phyloP scores from a whole-genome alignment of 2,329 filamentous ascomycete genomes.

The Fusarium longipes region DNA sequence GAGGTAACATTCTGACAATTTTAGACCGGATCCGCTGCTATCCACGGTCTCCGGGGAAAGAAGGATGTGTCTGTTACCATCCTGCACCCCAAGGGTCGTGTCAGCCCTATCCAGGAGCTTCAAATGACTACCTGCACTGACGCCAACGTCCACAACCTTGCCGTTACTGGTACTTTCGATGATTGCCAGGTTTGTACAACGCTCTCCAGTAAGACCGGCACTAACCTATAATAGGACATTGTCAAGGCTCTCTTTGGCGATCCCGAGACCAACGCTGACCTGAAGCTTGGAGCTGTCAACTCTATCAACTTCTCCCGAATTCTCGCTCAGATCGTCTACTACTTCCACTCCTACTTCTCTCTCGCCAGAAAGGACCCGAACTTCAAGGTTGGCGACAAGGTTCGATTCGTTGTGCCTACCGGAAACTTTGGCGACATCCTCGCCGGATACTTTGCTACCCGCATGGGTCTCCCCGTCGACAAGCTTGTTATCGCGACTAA shows the following conservation, averaged over 20 bases:
- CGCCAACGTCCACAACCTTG: slow-evolving; percentile 90
- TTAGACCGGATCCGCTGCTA: slow-evolving; percentile 87
- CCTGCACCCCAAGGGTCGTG: slow-evolving; percentile 88
- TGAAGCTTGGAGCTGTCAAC: slow-evolving; percentile 93
- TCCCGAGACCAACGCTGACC: slow-evolving; percentile 80
- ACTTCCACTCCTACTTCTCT: slow-evolving; percentile 93
- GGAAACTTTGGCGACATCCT: slow-evolving; percentile 96
- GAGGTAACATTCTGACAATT: slow-evolving; percentile 3
- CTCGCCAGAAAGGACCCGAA: slow-evolving; percentile 70
- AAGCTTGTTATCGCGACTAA: slow-evolving; percentile 95
- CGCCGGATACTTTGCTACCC: slow-evolving; percentile 89
- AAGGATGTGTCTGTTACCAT: slow-evolving; percentile 98
- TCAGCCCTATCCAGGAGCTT: slow-evolving; percentile 91
- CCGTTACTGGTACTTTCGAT: slow-evolving; percentile 91
- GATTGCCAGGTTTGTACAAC: slow-evolving; percentile 79
- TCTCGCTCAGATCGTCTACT: slow-evolving; percentile 96
- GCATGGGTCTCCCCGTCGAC: slow-evolving; percentile 88
- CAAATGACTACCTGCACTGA: slow-evolving; percentile 98
- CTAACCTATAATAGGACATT: slow-evolving; percentile 58
- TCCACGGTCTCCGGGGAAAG: slow-evolving; percentile 94
- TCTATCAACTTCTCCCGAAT: slow-evolving; percentile 97
- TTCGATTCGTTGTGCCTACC: slow-evolving; percentile 90
- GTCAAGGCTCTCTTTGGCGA: slow-evolving; percentile 94
- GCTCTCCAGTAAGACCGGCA: not conserved
- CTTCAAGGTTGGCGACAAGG: slow-evolving; percentile 73